Evolutionary conservation across 257 asterid genomes (phyloP), one percentile per base, ranked within the genome.

Genomic region (Coffea eugenioides): DNA sequence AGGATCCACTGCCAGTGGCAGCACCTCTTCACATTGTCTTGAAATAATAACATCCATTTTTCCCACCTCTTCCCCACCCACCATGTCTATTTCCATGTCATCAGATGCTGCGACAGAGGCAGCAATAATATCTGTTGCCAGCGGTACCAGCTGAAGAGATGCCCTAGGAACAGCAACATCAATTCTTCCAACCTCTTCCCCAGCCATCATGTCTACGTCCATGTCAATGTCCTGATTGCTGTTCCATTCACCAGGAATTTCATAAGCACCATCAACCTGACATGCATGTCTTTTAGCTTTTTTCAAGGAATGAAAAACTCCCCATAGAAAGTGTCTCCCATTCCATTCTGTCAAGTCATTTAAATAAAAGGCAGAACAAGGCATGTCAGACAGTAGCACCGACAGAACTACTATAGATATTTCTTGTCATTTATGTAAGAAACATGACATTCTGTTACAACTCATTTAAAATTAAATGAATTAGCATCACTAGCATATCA

Each of bases 251-350:
- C 49, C 62, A 25, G 6, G 64, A n/a, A 59, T 56, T 31, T 43
- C 43, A 36, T 51, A 39, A 15, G 16, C 62, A 5, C 69, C 48
- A 27, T 71, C 48, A 36, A 74, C 69, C 66, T 81, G 79, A 43
- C 45, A 39, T 25, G 31, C 52, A 2, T 18, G 11, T 57, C 7
- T 2, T 36, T 21, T 36, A 45, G 45, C 16, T 48, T 48, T 23
- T 82, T 82, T 83, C 71, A 68, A 57, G 51, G 39, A 83, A 70
- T 69, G 90, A 77, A 89, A 94, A 67, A 92, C 67, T 34, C 97
- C 98, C 97, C 97, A 94, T 0, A 94, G 73, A 83, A 86, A 94
- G 86, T 77, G 59, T 49, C 83, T 82, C 43, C 93, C 92, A 0
- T 84, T 64, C 92, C 85, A 84, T 82, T 80, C 97, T 94, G 92